Evolutionary conservation across 495 filamentous ascomycete genomes (phyloP), one percentile per base, ranked within the genome.

Genomic region (Podospora pseudocomata): DNA sequence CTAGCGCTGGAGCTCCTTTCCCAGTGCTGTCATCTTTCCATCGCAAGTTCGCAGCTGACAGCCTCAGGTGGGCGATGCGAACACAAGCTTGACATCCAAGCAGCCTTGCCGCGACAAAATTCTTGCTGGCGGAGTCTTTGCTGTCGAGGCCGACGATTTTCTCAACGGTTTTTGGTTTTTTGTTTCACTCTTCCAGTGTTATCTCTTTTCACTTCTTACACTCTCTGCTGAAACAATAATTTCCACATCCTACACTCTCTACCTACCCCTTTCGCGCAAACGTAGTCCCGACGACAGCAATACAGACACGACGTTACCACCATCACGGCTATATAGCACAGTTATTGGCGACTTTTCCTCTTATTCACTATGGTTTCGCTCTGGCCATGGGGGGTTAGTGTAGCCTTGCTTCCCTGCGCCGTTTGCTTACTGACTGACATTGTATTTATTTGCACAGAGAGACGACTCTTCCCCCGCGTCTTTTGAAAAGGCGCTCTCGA

Each of bases 401-500:
- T 60, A 19, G 23, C 18, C 15, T 53, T 88, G 69, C 92, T 18
- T n/a, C 87, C 84, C 90, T 86, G 81, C 89, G 91, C 78, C 76
- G 80, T 71, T 65, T 23, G 27, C 49, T 2, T 19, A 27, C 30
- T 67, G 67, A 49, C 70, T 53, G 19, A 49, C 6, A 13, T 11
- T 19, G 16, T 0, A 23, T 19, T 39, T 0, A 23, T 19, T 39
- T n/a, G 20, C 49, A 18, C 72, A 96, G 92, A 87, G 90, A 79
- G 86, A 92, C 68, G 88, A 91, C 73, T 90, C 86, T 76, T 97
- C 94, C 71, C 90, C 94, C 2, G 94, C 94, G 54, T 91, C 88
- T 5, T 99, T 98, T 73, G 95, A 99, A 78, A 96, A 93, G 80
- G 86, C 90, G 0, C 89, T 99, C 56, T 90, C 91, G 18, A 85